Percentiles rank a stretch among this genome's conserved stretches.
phyloP scores from a whole-genome alignment of 2,329 filamentous ascomycete species.

The Sordariomycetes sp. region DNA sequence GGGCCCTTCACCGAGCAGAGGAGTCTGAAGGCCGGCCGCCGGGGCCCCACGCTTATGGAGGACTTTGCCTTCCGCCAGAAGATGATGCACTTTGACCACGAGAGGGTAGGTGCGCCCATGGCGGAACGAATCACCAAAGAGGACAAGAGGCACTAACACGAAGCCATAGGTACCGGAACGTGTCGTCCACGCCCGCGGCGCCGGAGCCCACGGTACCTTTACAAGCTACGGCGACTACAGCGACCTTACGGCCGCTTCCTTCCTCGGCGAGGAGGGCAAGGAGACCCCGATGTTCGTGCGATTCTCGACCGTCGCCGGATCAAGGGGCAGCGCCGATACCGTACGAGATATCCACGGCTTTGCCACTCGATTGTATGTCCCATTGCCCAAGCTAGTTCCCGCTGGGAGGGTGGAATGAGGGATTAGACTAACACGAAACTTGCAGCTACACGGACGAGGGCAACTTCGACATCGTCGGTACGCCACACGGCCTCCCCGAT shows the following conservation, averaged over 20 bases:
- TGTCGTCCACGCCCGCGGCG: conserved; percentile 60
- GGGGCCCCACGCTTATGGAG: conserved; percentile 59
- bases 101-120: conserved; percentile 38
- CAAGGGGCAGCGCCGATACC: conserved; percentile 66
- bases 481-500: too few species aligned
- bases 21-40: conserved; percentile 54
- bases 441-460: conserved; percentile 59
- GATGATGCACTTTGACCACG: conserved; percentile 61
- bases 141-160: conserved; percentile 12
- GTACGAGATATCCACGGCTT: conserved; percentile 78
- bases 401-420: background rate
- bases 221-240: conserved; percentile 54
- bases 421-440: conserved; percentile 37
- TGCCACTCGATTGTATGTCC: conserved; percentile 35
- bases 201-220: conserved; percentile 61
- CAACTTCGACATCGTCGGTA: conserved; percentile 59
- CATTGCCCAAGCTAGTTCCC: background rate
- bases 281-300: conserved; percentile 57
- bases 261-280: conserved; percentile 46
- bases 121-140: background rate
- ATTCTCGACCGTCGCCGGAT: conserved; percentile 71
- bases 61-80: conserved; percentile 67
- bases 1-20: conserved; percentile 57
- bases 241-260: conserved; percentile 59
- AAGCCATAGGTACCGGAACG: conserved; percentile 41